Conservation (phyloP, 768 basidiomycete genomes). For the Lactifluus hygrophoroides region DNA sequence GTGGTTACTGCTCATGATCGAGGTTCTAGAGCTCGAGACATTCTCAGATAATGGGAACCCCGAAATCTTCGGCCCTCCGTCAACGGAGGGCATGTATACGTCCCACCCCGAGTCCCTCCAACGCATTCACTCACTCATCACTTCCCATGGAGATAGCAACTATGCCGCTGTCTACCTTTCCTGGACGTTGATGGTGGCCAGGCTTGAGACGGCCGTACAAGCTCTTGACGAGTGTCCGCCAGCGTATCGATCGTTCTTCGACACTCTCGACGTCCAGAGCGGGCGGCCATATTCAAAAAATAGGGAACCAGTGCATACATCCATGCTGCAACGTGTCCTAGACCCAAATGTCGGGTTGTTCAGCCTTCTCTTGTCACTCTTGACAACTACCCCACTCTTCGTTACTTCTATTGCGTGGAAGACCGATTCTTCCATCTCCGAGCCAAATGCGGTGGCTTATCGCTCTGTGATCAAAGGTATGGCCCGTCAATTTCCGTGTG, state of each 20-base stretch:
- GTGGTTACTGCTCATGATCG: slow-evolving; percentile 74
- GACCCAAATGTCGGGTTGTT: slow-evolving; percentile 53
- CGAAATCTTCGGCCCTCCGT: slow-evolving; percentile 44
- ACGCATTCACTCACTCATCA: slow-evolving; percentile 60
- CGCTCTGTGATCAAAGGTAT: slow-evolving; percentile 80
- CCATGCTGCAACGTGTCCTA: slow-evolving; percentile 55
- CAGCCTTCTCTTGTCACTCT: slow-evolving; percentile 42
- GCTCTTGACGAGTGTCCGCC: slow-evolving; percentile 44
- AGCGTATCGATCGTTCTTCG: slow-evolving; percentile 48
- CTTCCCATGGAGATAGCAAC: slow-evolving; percentile 49
- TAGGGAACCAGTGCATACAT: slow-evolving; percentile 42
- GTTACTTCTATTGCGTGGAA: slow-evolving; percentile 66
- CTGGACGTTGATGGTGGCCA: slow-evolving; percentile 79
- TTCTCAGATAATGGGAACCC: slow-evolving; percentile 44
- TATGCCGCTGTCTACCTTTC: slow-evolving; percentile 65
- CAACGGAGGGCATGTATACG: slow-evolving; percentile 45
- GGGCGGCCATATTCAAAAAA: slow-evolving; percentile 44
- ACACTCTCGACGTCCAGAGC: slow-evolving; percentile 37
- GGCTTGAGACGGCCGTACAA: slow-evolving; percentile 40
- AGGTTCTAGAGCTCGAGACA: slow-evolving; percentile 72
- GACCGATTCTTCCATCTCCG: slow-evolving; percentile 56
- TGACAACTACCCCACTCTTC: slow-evolving; percentile 67
- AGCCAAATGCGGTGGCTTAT: slow-evolving; percentile 71
- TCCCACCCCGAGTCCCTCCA: slow-evolving; percentile 54
- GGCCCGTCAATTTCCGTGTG: slow-evolving; percentile 15